Evolutionary conservation across 2,329 filamentous ascomycete genomes (phyloP), one percentile per base, ranked within the genome.

Genomic region (Didymella glomerata): DNA sequence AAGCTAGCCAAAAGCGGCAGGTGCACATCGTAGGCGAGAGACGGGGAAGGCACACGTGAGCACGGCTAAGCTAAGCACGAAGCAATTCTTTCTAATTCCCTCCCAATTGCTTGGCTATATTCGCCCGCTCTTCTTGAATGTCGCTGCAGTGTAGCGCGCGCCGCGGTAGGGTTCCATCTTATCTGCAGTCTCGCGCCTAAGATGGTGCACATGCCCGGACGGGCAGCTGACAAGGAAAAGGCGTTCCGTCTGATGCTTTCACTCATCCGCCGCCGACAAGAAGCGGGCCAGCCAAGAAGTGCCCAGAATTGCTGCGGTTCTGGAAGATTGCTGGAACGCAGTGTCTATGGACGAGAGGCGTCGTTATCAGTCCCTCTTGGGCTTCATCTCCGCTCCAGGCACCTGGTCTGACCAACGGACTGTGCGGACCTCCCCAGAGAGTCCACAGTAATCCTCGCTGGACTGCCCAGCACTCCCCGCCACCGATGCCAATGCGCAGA

Each of bases 191-290:
- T 42, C 56, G 56, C 56, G 56, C 32, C 49, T 54, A 50, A 41
- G 24, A 8, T 54, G 56, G 28, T 54, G 20, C 40, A 51, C 32
- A 47, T 47, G 52, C 66, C 68, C 54, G 54, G 57, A 65, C 49
- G 65, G 68, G 68, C 68, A 70, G 63, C 57, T 68, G 64, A 55
- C 62, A 70, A 70, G 66, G 48, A 45, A 50, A 49, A 55, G 62
- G 61, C 61, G 62, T 55, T 57, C 45, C 44, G 45, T 52, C 42
- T 36, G 44, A 30, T 48, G 53, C 32, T 38, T 25, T 48, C 47
- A 44, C 53, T 47, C 40, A 44, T 38, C 40, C 49, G 47, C 50
- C 48, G 48, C 56, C 58, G 51, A 61, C 27, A 48, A 47, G 44
- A 55, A 62, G 60, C 60, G 60, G 51, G 54, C 22, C 48, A 36